Evolutionary conservation across 345 rosid species (phyloP).

Genomic region (Erodium maritimum): DNA sequence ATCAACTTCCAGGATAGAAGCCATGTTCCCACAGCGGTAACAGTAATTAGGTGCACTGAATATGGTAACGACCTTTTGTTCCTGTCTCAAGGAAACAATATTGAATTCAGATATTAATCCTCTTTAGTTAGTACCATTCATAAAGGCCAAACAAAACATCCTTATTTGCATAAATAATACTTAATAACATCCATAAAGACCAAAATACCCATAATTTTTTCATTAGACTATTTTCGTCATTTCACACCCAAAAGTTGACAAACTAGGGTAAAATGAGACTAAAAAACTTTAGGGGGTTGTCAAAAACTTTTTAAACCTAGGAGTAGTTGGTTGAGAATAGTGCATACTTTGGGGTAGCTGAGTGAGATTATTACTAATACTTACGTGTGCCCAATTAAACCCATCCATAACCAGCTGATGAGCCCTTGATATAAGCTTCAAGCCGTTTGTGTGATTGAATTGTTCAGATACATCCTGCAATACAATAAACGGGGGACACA

Average conservation of each 20-base stretch:
- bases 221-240: too few relatives aligned
- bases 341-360: too few relatives aligned
- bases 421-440: conserved; percentile 90
- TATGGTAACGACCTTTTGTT: conserved; percentile 95
- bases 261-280: too few relatives aligned
- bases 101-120: conserved; percentile 3
- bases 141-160: neutral
- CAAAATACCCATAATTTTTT: too few relatives aligned
- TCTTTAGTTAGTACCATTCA: neutral
- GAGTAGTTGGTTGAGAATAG: too few relatives aligned
- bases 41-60: conserved; percentile 97
- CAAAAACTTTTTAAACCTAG: too few relatives aligned
- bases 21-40: conserved; percentile 99
- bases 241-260: too few relatives aligned
- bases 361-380: neutral
- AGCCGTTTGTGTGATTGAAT: conserved; percentile 80
- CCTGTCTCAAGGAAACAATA: conserved; percentile 39
- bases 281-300: too few relatives aligned
- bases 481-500: conserved; percentile 7
- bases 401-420: conserved; percentile 99
- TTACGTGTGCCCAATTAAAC: conserved; percentile 96
- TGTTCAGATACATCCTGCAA: conserved; percentile 89
- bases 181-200: too few relatives aligned
- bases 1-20: conserved; percentile 93
- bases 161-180: too few relatives aligned